Percentiles rank a stretch among this genome's conserved stretches.
phyloP scores from a whole-genome alignment of 495 filamentous ascomycete species.

The Hypomontagnella monticulosa region DNA sequence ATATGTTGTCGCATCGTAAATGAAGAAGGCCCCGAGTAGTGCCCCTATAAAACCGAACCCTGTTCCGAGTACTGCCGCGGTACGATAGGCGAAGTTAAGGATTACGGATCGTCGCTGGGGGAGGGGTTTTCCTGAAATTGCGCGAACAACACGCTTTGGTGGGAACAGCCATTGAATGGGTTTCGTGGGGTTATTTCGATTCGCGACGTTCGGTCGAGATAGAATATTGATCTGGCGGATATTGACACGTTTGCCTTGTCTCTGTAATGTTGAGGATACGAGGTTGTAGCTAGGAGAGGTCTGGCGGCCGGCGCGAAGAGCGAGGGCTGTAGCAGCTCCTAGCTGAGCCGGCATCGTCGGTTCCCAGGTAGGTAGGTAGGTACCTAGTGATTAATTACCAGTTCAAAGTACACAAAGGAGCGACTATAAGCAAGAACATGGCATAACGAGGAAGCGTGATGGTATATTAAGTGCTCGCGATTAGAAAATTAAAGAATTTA shows the following conservation, averaged over 20 bases:
- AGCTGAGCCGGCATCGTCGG: conserved; percentile 32
- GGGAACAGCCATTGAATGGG: conserved; percentile 26
- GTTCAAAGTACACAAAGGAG: conserved; percentile 14
- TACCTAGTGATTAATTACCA: conserved; percentile 4
- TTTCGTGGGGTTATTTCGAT: conserved; percentile 21
- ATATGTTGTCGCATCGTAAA: conserved; percentile 95
- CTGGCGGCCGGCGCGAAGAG: conserved; percentile 30
- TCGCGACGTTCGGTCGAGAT: conserved; percentile 27
- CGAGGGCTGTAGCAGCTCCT: conserved; percentile 30
- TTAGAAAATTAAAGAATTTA: too few relatives aligned
- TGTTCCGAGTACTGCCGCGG: conserved; percentile 59
- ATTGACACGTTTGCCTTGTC: conserved; percentile 20
- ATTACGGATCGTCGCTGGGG: conserved; percentile 54
- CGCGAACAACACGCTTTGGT: conserved; percentile 37
- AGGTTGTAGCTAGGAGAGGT: conserved; percentile 30
- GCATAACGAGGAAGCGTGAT: conserved; percentile 9
- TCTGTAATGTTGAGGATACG: conserved; percentile 7
- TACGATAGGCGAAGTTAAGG: conserved; percentile 62
- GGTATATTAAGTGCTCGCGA: background rate
- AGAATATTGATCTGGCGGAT: conserved; percentile 30
- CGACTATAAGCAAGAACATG: conserved; percentile 19
- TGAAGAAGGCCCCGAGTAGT: conserved; percentile 81
- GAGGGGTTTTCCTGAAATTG: conserved; percentile 59
- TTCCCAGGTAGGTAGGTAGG: too few relatives aligned
- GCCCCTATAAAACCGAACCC: conserved; percentile 56